These are phyloP conservation scores for Aristolochia californica DNA, from an alignment of 164 flowering plant species.

Conservation along the genomic window DNA sequence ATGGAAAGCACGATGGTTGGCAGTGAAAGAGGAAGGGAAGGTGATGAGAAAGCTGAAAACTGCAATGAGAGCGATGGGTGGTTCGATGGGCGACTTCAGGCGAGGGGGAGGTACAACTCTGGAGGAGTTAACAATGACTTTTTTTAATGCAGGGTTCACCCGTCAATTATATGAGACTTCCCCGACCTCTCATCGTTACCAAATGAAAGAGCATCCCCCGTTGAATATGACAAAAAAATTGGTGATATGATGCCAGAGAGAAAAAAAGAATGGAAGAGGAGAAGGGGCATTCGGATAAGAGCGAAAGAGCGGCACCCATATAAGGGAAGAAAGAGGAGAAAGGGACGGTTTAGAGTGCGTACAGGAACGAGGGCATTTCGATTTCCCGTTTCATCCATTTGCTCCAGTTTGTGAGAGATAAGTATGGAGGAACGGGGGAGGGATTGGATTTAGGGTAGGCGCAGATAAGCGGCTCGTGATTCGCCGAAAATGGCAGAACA, in stretches of 20 bases:
- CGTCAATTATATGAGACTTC: too few relatives aligned
- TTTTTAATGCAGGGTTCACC: too few relatives aligned
- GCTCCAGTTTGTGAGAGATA: background rate
- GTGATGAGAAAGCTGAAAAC: too few relatives aligned
- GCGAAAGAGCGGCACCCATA: slow-evolving; percentile 4
- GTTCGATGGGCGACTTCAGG: background rate
- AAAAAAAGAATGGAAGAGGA: too few relatives aligned
- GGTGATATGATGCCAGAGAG: background rate
- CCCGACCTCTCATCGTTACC: too few relatives aligned
- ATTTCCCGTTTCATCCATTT: too few relatives aligned
- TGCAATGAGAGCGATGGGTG: too few relatives aligned
- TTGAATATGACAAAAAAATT: background rate
- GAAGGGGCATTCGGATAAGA: background rate
- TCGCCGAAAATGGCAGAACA: background rate
- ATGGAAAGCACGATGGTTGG: too few relatives aligned
- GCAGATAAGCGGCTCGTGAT: background rate
- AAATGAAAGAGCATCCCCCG: background rate
- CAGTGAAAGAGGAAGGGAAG: too few relatives aligned
- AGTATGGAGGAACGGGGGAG: background rate
- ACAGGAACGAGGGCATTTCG: background rate
- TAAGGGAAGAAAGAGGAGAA: background rate
- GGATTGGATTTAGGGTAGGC: background rate
- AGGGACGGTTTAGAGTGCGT: background rate
- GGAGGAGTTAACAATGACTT: too few relatives aligned
- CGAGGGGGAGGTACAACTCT: too few relatives aligned